These are phyloP conservation scores for Fusarium sp. DNA, from an alignment of 2,329 filamentous ascomycete species.

Conservation along the genomic window DNA sequence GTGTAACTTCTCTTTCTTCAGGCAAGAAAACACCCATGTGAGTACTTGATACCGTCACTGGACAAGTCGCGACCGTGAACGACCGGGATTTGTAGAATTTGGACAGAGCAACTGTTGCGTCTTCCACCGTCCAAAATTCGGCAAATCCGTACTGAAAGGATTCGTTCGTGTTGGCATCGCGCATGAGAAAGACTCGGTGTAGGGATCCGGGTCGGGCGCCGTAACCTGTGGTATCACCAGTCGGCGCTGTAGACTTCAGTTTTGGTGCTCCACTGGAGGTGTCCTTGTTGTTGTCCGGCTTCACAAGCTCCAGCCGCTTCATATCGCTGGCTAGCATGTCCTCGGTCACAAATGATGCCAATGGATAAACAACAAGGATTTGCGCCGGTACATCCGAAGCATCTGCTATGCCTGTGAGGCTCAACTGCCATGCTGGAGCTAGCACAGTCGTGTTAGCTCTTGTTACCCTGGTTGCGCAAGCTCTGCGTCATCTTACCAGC, in stretches of 20 bases:
- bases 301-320: conserved; percentile 77
- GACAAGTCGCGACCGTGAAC: conserved; percentile 82
- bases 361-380: conserved; percentile 79
- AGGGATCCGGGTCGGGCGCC: conserved; percentile 82
- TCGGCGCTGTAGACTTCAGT: conserved; percentile 71
- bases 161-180: conserved; percentile 77
- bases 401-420: conserved; percentile 64
- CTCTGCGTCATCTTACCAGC: conserved; percentile 46
- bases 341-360: conserved; percentile 79
- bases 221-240: conserved; percentile 68
- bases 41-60: conserved; percentile 79
- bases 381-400: conserved; percentile 73
- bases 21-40: conserved; percentile 89
- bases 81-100: conserved; percentile 79
- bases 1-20: conserved; percentile 69
- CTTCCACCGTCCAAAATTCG: conserved; percentile 82
- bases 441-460: conserved; percentile 4
- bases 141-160: conserved; percentile 88
- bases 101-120: conserved; percentile 79
- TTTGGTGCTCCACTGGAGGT: conserved; percentile 63
- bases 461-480: background rate
- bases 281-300: conserved; percentile 63
- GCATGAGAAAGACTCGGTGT: conserved; percentile 80
- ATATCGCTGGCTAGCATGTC: conserved; percentile 79
- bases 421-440: conserved; percentile 52